These are phyloP conservation scores for Malassezia sp. DNA, from an alignment of 1,284 basidiomycete genomes.

Conservation along the genomic window DNA sequence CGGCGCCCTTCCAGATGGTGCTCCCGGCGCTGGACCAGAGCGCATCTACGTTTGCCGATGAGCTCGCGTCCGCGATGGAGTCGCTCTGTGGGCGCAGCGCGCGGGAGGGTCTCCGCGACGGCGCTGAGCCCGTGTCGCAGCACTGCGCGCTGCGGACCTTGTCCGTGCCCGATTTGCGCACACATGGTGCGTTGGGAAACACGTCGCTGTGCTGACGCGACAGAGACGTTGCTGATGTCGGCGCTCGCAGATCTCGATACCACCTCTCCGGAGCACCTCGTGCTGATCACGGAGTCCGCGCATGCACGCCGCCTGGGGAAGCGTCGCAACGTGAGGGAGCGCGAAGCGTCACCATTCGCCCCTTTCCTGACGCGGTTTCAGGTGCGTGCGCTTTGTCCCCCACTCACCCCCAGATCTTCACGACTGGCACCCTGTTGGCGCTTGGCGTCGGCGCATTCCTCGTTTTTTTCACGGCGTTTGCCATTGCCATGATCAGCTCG, in stretches of 20 bases:
- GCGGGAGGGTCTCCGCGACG: no score
- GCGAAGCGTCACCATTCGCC: neutral
- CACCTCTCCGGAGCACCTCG: constrained; percentile 7
- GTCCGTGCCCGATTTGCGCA: no score
- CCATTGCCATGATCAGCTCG: constrained; percentile 6
- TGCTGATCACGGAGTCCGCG: constrained; percentile 1
- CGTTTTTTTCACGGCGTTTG: constrained; percentile 10
- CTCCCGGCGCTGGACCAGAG: constrained; percentile 9
- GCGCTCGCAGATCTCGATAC: constrained; percentile 3
- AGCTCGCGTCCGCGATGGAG: neutral
- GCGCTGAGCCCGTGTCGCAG: no score
- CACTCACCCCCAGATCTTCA: constrained; percentile 7
- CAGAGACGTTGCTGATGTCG: constrained; percentile 1
- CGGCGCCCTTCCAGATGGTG: constrained; percentile 7
- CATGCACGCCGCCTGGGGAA: neutral
- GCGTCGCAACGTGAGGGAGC: neutral
- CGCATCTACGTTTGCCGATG: constrained; percentile 1
- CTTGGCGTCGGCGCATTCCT: constrained; percentile 11
- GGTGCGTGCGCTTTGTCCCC: neutral
- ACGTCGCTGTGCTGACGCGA: no score
- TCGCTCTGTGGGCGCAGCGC: constrained; percentile 2
- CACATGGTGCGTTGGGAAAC: no score
- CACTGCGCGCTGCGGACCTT: no score
- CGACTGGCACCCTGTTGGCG: constrained; percentile 5
- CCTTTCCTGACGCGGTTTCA: constrained; percentile 12